Evolutionary conservation across 257 asterid species (phyloP), one percentile per base, ranked within the genome.

Genomic region (Thymus mandschuricus): DNA sequence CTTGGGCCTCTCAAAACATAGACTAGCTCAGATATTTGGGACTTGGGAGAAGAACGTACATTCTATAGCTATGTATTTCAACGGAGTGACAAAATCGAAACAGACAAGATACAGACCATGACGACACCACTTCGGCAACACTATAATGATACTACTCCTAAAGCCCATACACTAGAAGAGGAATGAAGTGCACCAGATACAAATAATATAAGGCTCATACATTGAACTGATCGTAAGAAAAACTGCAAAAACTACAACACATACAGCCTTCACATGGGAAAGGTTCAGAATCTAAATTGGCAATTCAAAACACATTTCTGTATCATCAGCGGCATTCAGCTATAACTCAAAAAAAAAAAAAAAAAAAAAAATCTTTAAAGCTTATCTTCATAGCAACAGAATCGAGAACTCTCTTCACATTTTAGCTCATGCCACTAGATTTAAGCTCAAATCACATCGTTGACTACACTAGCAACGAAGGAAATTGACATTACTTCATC

Each of bases 401-500:
- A 60, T 7, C 10, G 46, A 65, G 10, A 29, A 34, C 21, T 9
- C 15, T 7, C 35, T 9, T 56, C 74, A 45, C 6, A 44, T 30
- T 9, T 21, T 10, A 58, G 10, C 30, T 3, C 5, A 6, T 5
- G 1, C 28, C n/a, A n/a, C 10, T 51, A 13, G n/a, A 64, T 31
- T 43, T 6, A 54, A 35, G 51, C 65, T 50, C 70, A 40, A 60
- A 41, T 68, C 33, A 21, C 65, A 62, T 10, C 13, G 27, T 68
- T 33, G 3, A 11, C 43, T 45, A 15, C 4, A 46, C 49, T 29
- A 45, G 21, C 5, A 15, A 12, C 4, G 0, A 51, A 33, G 21
- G 40, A n/a, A 60, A 29, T 45, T 33, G 10, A 59, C 29, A 21
- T 9, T 1, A 38, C 56, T 59, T 7, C 33, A 51, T 45, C 50